phyloP scores from a whole-genome alignment of 2,329 filamentous ascomycete species.

The Seiridium cupressi region DNA sequence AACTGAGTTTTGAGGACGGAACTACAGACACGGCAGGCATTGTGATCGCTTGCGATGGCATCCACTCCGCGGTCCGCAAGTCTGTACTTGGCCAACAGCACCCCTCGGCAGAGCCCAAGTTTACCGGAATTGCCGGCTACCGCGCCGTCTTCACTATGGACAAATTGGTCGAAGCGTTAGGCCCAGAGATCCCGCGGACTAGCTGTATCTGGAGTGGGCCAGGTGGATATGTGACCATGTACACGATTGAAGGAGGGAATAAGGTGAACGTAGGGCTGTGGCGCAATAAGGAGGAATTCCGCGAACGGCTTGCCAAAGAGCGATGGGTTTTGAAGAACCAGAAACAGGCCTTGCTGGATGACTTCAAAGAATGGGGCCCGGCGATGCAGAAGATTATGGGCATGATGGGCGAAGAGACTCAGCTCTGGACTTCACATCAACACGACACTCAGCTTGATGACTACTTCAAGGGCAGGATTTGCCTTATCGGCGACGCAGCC shows the following conservation, averaged over 20 bases:
- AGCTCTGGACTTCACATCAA: slow-evolving; percentile 1
- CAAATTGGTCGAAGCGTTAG: background rate
- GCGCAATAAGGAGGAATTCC: background rate
- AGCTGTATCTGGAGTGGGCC: slow-evolving; percentile 6
- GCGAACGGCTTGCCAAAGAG: background rate
- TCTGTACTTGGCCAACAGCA: background rate
- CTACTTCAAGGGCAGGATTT: background rate
- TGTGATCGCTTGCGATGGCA: slow-evolving; percentile 51
- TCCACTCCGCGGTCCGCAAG: slow-evolving; percentile 42
- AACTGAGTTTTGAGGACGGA: slow-evolving; percentile 43
- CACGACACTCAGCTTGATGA: background rate
- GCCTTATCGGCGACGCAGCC: slow-evolving; percentile 2
- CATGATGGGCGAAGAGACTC: background rate
- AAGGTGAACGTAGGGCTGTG: slow-evolving; percentile 2
- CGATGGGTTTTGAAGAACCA: slow-evolving; percentile 4
- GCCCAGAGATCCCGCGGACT: background rate
- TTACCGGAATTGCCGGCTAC: slow-evolving; percentile 1
- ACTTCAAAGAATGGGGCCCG: slow-evolving; percentile 1
- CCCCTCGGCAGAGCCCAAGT: background rate
- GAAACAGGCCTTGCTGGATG: background rate
- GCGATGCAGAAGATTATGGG: slow-evolving; percentile 2
- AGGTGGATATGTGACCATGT: slow-evolving; percentile 5
- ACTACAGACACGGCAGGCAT: slow-evolving; percentile 40
- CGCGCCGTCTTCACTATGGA: slow-evolving; percentile 3
- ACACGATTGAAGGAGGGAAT: slow-evolving; percentile 1